A percentile compares a stretch with the other conserved stretches of the same genome.
Conservation (phyloP, 164 flowering plant species). For the Cinnamomum micranthum region DNA sequence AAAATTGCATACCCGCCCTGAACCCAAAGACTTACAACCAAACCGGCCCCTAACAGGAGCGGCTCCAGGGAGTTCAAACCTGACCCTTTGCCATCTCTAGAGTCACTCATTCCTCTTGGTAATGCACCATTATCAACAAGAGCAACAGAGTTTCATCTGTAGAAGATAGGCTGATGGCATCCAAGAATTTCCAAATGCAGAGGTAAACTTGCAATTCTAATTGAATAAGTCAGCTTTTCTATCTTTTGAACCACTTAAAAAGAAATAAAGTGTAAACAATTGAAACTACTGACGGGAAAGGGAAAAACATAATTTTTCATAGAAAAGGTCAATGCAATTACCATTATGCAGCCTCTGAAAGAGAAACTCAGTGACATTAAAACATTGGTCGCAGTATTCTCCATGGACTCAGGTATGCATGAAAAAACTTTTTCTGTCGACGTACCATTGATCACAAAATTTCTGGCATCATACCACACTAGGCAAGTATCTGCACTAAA, state of each 20-base stretch:
- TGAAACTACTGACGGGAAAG: background rate
- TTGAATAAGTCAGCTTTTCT: background rate
- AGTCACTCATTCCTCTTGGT: too few species aligned
- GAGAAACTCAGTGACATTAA: constrained; percentile 77
- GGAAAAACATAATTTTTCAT: background rate
- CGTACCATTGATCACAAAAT: constrained; percentile 46
- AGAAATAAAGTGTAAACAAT: background rate
- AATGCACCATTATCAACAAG: background rate
- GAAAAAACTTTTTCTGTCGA: constrained; percentile 46
- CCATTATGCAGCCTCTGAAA: constrained; percentile 85
- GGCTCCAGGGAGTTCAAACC: too few species aligned
- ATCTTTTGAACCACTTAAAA: background rate
- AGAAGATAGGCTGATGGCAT: background rate
- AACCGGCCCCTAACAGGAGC: too few species aligned
- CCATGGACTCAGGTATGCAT: constrained; percentile 53
- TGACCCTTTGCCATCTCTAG: too few species aligned
- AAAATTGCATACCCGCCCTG: too few species aligned
- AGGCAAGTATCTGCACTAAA: constrained; percentile 68
- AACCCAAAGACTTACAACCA: too few species aligned
- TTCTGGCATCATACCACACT: constrained; percentile 73
- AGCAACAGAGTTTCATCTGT: background rate
- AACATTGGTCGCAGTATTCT: constrained; percentile 69
- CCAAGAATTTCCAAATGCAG: background rate
- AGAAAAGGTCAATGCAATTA: constrained; percentile 23
- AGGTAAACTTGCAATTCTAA: background rate